Percentiles rank a stretch among this genome's conserved stretches.
These are phyloP conservation scores for Areca catechu DNA, from an alignment of 176 grass and related monocot genomes.

Conservation along the genomic window DNA sequence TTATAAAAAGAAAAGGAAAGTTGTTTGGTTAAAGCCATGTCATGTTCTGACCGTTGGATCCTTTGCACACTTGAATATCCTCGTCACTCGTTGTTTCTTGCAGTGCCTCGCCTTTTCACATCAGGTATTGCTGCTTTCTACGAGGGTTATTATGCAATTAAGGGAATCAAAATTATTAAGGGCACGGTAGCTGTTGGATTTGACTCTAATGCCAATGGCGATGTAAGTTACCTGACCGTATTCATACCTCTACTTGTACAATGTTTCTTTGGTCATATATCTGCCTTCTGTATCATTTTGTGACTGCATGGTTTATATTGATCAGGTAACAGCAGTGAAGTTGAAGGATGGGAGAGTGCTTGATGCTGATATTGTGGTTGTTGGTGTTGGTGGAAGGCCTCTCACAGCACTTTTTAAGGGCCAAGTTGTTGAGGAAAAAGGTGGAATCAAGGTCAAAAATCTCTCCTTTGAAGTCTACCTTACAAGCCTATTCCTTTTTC, in stretches of 20 bases:
- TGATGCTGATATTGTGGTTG: constrained; percentile 79
- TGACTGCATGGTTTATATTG: constrained; percentile 19
- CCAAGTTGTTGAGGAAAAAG: constrained; percentile 81
- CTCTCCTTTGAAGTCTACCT: constrained; percentile 2
- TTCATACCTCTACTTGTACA: neutral
- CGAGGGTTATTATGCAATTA: constrained; percentile 85
- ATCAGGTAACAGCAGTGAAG: constrained; percentile 72
- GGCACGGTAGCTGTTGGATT: constrained; percentile 80
- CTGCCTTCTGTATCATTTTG: neutral
- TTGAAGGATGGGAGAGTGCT: constrained; percentile 75
- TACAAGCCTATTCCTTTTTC: neutral
- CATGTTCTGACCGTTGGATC: neutral
- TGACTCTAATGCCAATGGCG: constrained; percentile 60
- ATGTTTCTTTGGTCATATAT: too few species aligned
- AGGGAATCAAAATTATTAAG: constrained; percentile 82
- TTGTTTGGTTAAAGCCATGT: too few species aligned
- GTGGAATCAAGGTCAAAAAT: constrained; percentile 86
- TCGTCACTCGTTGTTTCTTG: constrained; percentile 25
- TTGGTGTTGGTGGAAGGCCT: constrained; percentile 80
- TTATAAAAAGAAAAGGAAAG: too few species aligned
- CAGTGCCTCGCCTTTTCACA: constrained; percentile 93
- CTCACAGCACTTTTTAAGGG: constrained; percentile 79
- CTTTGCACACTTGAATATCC: neutral
- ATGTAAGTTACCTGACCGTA: constrained; percentile 42
- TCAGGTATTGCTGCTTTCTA: constrained; percentile 85